Evolutionary conservation across 1,139 yeast species (phyloP), one percentile per base, ranked within the genome.

Genomic region (Sugiyamaella grinbergsii): DNA sequence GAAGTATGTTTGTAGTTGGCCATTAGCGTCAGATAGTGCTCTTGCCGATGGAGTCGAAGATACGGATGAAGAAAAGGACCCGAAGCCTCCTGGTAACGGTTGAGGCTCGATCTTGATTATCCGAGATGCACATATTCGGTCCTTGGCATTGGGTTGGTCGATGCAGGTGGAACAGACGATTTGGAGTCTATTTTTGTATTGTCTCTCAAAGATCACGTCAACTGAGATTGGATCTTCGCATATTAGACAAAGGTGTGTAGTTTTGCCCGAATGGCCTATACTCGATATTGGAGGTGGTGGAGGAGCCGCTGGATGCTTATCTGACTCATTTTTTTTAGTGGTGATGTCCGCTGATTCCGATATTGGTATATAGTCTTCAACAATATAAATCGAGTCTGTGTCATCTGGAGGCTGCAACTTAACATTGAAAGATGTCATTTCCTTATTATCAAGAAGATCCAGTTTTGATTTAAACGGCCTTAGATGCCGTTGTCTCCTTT

Each of bases 361-460:
- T 8, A 16, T 19, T 11, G 41, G 61, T 24, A 65, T 60, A 54
- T 65, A 66, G 51, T 64, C 62, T 20, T 65, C 69, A 2, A 66
- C 61, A 5, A 65, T 53, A 24, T 55, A 47, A 5, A 63, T 58
- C 16, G 57, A 42, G 31, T 62, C 61, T 16, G 64, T 60, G 45
- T 58, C 62, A 41, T 54, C 45, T 43, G 52, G 40, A 72, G 70
- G 1, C 84, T 86, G 18, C 84, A 85, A 2, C 75, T 2, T 87
- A 81, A 1, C 76, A 75, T 2, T 87, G 81, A 1, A 77, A 1
- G 89, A 82, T 0, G 91, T 84, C 49, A 85, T 67, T 16, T 78
- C 76, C 5, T 77, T 74, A 59, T 75, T 80, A 61, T 85, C 89
- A 4, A 84, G 72, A 51, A 83, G 70, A 56, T 84, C 90, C 10